Evolutionary conservation across 805 yeast species (phyloP), one percentile per base, ranked within the genome.

Genomic region (Yarrowia bubula): DNA sequence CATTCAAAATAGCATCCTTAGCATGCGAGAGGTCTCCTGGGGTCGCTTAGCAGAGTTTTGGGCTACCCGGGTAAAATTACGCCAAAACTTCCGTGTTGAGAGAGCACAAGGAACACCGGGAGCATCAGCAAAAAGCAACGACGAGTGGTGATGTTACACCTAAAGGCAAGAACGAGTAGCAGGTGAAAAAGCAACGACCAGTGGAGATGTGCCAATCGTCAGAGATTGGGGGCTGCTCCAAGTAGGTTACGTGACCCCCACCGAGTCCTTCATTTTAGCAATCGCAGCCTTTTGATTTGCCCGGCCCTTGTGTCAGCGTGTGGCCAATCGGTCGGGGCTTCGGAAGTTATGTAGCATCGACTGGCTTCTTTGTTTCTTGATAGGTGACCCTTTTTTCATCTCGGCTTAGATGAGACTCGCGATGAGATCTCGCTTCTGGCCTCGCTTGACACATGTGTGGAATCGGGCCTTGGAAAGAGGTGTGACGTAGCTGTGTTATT

Each of bases 361-460:
- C 14, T 14, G 11, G 13, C 15, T 13, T 43, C 28, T 44, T 9
- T 14, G 15, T 44, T 44, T n/a, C n/a, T n/a, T n/a, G n/a, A 22
- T 28, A 3, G 15, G 13, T 38, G 17, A 15, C 14, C n/a, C 42
- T 22, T 22, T 22, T 22, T 22, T 22, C 28, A 35, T 35, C 38
- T 35, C 38, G 38, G 10, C 53, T 47, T 17, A 15, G 37, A 32
- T 32, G 41, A 35, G 33, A n/a, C 35, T 11, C 35, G 41, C 8
- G 53, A 32, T 32, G 39, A 18, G 55, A 35, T 48, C 55, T 48
- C 55, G 13, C 41, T 18, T 8, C 55, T 48, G 41, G 13, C 32
- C 14, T 8, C 55, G 55, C 41, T 48, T 48, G 41, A 35, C 41
- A 48, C 28, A 35, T 48, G 55, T 48, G 55, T 48, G 55, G 55